These are phyloP conservation scores for Lepidopterella palustris DNA, from an alignment of 495 filamentous ascomycete genomes.

Conservation along the genomic window DNA sequence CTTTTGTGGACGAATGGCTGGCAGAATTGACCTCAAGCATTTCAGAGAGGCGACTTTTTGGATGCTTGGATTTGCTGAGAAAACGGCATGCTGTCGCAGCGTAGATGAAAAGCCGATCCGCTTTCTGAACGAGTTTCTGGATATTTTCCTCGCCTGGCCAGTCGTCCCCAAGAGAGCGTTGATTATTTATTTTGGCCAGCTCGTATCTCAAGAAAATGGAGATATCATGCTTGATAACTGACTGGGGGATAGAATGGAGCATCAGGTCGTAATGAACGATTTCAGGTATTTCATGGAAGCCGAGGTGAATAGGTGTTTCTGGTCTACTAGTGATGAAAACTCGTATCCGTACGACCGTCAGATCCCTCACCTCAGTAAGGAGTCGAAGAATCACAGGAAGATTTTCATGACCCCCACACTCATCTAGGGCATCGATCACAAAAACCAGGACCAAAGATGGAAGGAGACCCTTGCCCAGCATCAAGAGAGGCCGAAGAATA, in stretches of 20 bases:
- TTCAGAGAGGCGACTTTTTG: constrained; percentile 7
- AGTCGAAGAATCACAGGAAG: constrained; percentile 27
- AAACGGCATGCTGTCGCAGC: constrained; percentile 22
- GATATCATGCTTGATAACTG: constrained; percentile 35
- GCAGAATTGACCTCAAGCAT: constrained; percentile 14
- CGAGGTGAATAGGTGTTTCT: constrained; percentile 28
- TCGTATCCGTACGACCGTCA: constrained; percentile 20
- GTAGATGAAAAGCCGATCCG: constrained; percentile 32
- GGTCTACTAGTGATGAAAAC: constrained; percentile 37
- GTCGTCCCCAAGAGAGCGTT: background rate
- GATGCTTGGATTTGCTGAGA: background rate
- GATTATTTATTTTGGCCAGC: constrained; percentile 3
- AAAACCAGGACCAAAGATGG: constrained; percentile 11
- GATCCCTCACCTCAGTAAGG: constrained; percentile 20
- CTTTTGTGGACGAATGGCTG: background rate
- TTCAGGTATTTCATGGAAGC: constrained; percentile 18
- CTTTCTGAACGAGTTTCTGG: constrained; percentile 32
- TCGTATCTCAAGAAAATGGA: constrained; percentile 27
- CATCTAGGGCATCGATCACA: constrained; percentile 35
- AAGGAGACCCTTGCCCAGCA: background rate
- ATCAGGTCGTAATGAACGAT: constrained; percentile 17
- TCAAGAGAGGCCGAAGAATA: constrained; percentile 5
- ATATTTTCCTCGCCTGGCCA: constrained; percentile 41
- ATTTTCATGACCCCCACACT: constrained; percentile 30
- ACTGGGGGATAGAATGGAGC: constrained; percentile 32